Evolutionary conservation across 805 yeast species (phyloP), one percentile per base, ranked within the genome.

Genomic region (Nakazawaea populi): DNA sequence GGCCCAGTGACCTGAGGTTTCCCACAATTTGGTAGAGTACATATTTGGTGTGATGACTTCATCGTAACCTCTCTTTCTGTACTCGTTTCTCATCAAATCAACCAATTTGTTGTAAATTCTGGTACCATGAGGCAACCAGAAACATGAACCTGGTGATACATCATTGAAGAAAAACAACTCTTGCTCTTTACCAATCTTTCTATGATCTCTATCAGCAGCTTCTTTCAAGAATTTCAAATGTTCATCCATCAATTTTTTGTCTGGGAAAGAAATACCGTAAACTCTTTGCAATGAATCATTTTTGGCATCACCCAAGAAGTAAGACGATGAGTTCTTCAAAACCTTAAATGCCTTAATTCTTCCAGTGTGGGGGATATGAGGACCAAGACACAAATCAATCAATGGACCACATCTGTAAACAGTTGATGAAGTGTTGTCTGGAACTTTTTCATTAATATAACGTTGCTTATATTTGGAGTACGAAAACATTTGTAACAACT

Each of bases 41-140:
- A 94, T 94, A 76, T 94, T 94, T 64, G 99, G 99, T 55, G 99
- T 91, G 67, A 94, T 92, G 58, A 94, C 99, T 75, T 94, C 99
- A 57, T 94, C 97, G 70, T 87, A 94, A 39, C 97, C 98, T 71
- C 99, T 86, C 72, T 80, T 83, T 65, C 86, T 83, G 73, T 94
- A 94, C 74, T 94, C 96, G 49, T 70, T 66, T 73, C 92, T 82
- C 72, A 94, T 67, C 70, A 89, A 71, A 34, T 87, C 90, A 60
- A 83, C 82, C 69, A 94, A 76, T 53, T 89, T 81, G 71, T 89
- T 89, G 79, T 94, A 94, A 66, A 94, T 94, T 74, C 98, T 87
- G 46, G 99, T 84, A 72, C 99, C 99, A 65, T 92, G 99, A 47
- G 99, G 99, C 62, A 94, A 79, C 98, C 98, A 94, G 82, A 94